Evolutionary conservation across 2,329 filamentous ascomycete genomes (phyloP), one percentile per base, ranked within the genome.

Genomic region (Pseudogymnoascus sp.): DNA sequence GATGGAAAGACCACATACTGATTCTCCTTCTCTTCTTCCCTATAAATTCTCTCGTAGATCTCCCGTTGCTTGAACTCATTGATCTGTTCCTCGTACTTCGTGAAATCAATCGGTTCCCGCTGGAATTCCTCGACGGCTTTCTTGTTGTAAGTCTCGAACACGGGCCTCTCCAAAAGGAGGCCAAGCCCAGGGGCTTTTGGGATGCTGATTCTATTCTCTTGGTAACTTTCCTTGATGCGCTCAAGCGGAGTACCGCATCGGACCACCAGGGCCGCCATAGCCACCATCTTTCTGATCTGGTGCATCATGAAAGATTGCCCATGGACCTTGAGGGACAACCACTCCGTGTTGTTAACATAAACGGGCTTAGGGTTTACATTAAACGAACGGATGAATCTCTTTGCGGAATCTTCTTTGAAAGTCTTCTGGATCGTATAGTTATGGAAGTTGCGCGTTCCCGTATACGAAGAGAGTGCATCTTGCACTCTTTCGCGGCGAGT

Each of bases 261-360:
- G 6, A 95, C 88, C 5, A 93, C 79, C 63, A 99, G 80, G 35
- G 90, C 86, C 7, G 86, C 90, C 88, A 99, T 92, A 61, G 90
- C 91, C 14, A 99, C 90, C 94, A 99, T 97, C 77, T 97, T 99
- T 70, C 94, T 88, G 74, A 99, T 99, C 77, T 99, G 94, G 75
- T 99, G 94, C 94, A 99, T 99, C 94, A 99, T 99, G 81, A 99
- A 99, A 71, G 88, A 93, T 75, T 99, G 94, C 0, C 94, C 94
- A 74, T 99, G 94, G 22, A 99, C 92, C 73, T 96, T 96, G 67
- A 97, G 80, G 43, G 89, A 94, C 4, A 99, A 80, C 94, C 94
- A 99, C 78, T 99, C 89, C 1, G 92, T 97, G 71, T 93, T 86
- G 73, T 90, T 85, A 74, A 96, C 95, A 70, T 92, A 85, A 70